A percentile compares a stretch with the other conserved stretches of the same genome.
Evolutionary conservation across 1,139 yeast species (phyloP).

Genomic region (Kodamaea alishanica): DNA sequence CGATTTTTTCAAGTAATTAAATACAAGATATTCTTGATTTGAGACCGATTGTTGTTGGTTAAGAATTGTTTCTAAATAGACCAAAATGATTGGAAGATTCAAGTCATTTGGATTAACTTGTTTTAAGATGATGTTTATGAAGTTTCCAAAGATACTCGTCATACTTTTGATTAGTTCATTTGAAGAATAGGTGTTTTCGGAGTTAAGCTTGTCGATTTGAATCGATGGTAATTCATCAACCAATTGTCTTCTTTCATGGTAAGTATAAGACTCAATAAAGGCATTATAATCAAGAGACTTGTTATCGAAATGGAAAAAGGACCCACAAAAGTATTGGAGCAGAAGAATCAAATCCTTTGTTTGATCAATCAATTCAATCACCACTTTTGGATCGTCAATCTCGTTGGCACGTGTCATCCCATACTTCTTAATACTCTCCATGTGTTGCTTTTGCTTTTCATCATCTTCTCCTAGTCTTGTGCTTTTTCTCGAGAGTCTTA

Average conservation of each 20-base stretch:
- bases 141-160: slow-evolving; percentile 53
- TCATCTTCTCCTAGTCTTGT: slow-evolving; percentile 12
- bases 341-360: slow-evolving; percentile 33
- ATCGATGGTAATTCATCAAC: slow-evolving; percentile 22
- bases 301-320: slow-evolving; percentile 63
- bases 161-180: slow-evolving; percentile 51
- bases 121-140: slow-evolving; percentile 34
- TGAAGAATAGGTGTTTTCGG: slow-evolving; percentile 37
- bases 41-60: slow-evolving; percentile 30
- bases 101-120: slow-evolving; percentile 37
- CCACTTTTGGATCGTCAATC: slow-evolving; percentile 38
- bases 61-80: slow-evolving; percentile 39
- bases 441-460: slow-evolving; percentile 10
- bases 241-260: slow-evolving; percentile 29
- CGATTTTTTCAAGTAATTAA: slow-evolving; percentile 49
- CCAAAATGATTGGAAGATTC: slow-evolving; percentile 34
- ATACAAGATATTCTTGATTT: slow-evolving; percentile 63
- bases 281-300: slow-evolving; percentile 45
- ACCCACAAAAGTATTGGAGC: slow-evolving; percentile 63
- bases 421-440: slow-evolving; percentile 13
- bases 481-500: slow-evolving; percentile 29
- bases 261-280: slow-evolving; percentile 42
- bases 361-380: slow-evolving; percentile 41
- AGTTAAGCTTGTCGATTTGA: slow-evolving; percentile 14
- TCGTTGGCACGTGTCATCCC: slow-evolving; percentile 18